Evolutionary conservation across 345 rosid genomes (phyloP).

Genomic region (Aquilaria malaccensis): DNA sequence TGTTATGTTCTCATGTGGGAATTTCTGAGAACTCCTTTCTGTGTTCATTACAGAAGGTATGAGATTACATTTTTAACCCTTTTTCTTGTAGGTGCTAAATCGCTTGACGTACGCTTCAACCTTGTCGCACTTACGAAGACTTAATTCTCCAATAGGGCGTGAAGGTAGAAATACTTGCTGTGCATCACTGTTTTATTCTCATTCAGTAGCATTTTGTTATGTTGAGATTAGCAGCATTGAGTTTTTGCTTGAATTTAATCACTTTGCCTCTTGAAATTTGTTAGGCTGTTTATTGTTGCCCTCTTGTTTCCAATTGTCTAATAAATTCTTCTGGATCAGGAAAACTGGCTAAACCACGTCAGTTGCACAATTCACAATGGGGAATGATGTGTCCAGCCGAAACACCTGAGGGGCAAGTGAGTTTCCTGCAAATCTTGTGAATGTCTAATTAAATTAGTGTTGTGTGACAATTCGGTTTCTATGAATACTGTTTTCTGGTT

Average conservation of each 20-base stretch:
- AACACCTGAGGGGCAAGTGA: conserved; percentile 99
- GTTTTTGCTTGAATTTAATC: conserved; percentile 9
- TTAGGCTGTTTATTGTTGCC: neutral
- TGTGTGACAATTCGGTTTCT: too few relatives aligned
- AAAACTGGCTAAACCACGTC: conserved; percentile 96
- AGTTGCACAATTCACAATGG: conserved; percentile 99
- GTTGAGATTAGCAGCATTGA: neutral
- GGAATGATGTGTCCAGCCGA: conserved; percentile 99
- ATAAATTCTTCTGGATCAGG: conserved; percentile 39
- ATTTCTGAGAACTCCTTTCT: neutral
- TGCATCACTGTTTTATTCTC: conserved; percentile 3
- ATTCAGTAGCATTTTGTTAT: neutral
- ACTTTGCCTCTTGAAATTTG: neutral
- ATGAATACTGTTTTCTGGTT: conserved; percentile 7
- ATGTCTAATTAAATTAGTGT: too few relatives aligned
- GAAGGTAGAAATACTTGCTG: conserved; percentile 55
- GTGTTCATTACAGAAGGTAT: neutral
- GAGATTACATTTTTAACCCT: neutral
- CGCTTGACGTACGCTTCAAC: conserved; percentile 96
- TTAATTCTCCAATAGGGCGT: conserved; percentile 97
- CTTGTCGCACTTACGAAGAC: conserved; percentile 88
- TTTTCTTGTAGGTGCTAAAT: conserved; percentile 62
- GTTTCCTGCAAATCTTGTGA: conserved; percentile 6
- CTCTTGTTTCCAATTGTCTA: neutral
- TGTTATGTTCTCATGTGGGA: too few relatives aligned